Base-by-base conservation (phyloP, 805 yeast genomes). In the Ogataea zsoltii region DNA sequence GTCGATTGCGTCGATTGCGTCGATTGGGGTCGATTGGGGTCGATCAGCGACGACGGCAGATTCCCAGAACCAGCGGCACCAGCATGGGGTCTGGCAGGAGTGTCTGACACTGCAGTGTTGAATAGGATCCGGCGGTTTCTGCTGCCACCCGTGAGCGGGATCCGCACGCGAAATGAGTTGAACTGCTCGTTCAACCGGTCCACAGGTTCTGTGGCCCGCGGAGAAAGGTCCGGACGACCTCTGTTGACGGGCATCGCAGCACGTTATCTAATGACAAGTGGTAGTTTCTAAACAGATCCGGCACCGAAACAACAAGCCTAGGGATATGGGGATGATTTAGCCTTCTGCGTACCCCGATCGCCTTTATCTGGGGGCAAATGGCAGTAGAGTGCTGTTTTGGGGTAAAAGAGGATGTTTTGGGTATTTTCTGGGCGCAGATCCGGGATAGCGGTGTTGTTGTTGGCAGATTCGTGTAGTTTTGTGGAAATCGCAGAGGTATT, bases 151-250 rank as follows among this genome's bases (percentile, higher is more conserved):
- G 32, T 33, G 36, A 53, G 28, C 15, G 57, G 54, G 19, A 53
- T 50, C 21, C 57, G 44, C 15, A 53, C 57, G 19, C 57, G 34
- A 21, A 53, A 53, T 4, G 54, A 46, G 31, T 46, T 46, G 39
- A 50, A 53, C 42, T 49, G 56, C 32, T 53, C 52, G 34, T 49
- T 49, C 38, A 52, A 37, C 12, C 45, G 42, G 9, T 53, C 51
- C 14, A 50, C 34, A 12, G 40, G 31, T 37, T 38, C 46, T 41
- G 32, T 39, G 38, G 9, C 40, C 41, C 7, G 48, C 25, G 25
- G 25, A 5, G 25, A 21, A 5, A 21, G 7, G 25, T 21, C 25
- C 25, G 5, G 25, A 21, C 25, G 25, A 9, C 35, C 36, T 38
- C 46, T 44, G 32, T 45, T 40, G 9, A 45, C 41, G 5, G 48